Evolutionary conservation across 495 filamentous ascomycete species (phyloP), one percentile per base, ranked within the genome.

Genomic region (Aspergillus incahuasiensis): DNA sequence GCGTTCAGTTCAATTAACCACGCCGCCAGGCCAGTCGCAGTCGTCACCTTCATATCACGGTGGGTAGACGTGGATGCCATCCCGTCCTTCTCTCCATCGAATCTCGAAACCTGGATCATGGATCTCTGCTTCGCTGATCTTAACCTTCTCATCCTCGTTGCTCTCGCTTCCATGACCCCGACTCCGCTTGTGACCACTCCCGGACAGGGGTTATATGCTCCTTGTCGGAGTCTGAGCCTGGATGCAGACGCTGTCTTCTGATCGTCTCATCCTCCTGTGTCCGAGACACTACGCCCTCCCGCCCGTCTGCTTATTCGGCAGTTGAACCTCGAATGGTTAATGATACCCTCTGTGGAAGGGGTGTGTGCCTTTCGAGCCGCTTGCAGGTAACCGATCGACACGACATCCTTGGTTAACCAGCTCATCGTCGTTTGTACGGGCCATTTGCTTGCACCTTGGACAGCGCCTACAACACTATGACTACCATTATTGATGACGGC

Each of bases 331-430:
- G 22, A 30, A 52, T 43, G 35, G 22, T 45, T 16, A 24, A 22
- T 24, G 22, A 45, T 18, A 34, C 35, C 16, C 0, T 19, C 34
- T 19, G 13, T 12, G 16, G 5, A 21, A 39, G 12, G 30, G 34
- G 48, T n/a, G 28, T 50, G 34, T 40, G 7, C 49, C 5, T 32
- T 43, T 52, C 22, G 38, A 52, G 39, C 49, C 38, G 49, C 24
- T 30, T 52, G 49, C 49, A 52, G 49, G 49, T 52, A 52, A 52
- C 49, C 38, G 49, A 43, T 52, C 49, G 39, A 43, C 48, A 52
- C 22, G 32, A 35, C 38, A n/a, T 22, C 9, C 22, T 25, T 43
- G 22, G n/a, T 32, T 43, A 12, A 25, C 5, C 22, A 43, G 9
- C 16, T 30, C 8, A 25, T 22, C 11, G 13, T 50, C 32, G 20